Percentiles rank a stretch among this genome's conserved stretches.
Conservation (phyloP, 257 asterid species). For the Plantago ovata region DNA sequence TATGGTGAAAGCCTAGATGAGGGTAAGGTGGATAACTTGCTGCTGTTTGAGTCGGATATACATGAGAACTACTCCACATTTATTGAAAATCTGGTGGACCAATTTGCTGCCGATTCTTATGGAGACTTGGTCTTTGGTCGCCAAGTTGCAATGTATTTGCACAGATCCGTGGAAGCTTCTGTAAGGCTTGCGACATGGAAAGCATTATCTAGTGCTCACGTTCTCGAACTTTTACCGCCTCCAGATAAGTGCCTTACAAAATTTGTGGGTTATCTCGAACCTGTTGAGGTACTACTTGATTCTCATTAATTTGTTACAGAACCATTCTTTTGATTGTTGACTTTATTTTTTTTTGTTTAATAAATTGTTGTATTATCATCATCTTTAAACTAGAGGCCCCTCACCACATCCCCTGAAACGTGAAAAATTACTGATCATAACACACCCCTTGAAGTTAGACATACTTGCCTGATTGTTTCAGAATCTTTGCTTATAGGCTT, state of each 20-base stretch:
- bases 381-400: no score
- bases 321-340: background rate
- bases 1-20: slow-evolving; percentile 60
- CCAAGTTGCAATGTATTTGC: slow-evolving; percentile 76
- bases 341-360: background rate
- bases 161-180: slow-evolving; percentile 67
- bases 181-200: slow-evolving; percentile 78
- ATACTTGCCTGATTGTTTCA: no score
- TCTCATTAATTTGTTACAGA: background rate
- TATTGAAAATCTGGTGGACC: slow-evolving; percentile 77
- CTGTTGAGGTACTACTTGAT: slow-evolving; percentile 67
- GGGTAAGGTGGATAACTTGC: slow-evolving; percentile 11
- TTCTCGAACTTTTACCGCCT: slow-evolving; percentile 82
- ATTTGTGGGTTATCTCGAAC: slow-evolving; percentile 77
- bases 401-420: no score
- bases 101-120: slow-evolving; percentile 87
- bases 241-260: slow-evolving; percentile 47
- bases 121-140: slow-evolving; percentile 81
- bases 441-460: no score
- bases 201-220: slow-evolving; percentile 64
- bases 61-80: slow-evolving; percentile 74
- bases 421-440: no score
- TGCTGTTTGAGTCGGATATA: slow-evolving; percentile 56
- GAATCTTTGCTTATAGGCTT: no score
- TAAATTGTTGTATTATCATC: no score